phyloP scores from a whole-genome alignment of 2,329 filamentous ascomycete genomes.

The Akanthomyces lecanii region DNA sequence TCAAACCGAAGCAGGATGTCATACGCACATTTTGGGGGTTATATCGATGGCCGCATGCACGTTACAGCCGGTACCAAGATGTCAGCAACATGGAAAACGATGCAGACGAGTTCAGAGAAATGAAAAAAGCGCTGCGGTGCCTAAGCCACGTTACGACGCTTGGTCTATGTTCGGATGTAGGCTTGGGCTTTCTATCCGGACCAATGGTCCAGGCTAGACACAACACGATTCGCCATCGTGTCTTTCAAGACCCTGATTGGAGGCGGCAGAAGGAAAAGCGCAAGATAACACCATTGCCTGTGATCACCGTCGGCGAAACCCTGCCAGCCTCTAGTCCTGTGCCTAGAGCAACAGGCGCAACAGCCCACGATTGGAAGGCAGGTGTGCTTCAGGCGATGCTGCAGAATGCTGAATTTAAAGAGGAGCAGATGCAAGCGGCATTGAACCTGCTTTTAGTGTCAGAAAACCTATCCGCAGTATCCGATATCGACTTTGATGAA shows the following conservation, averaged over 20 bases:
- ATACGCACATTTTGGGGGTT: conserved; percentile 58
- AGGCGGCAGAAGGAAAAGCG: conserved; percentile 18
- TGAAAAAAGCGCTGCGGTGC: conserved; percentile 57
- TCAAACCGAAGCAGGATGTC: conserved; percentile 52
- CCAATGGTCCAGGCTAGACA: conserved; percentile 52
- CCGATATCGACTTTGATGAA: conserved; percentile 32
- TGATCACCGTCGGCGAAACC: conserved; percentile 14
- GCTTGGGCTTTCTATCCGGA: conserved; percentile 62
- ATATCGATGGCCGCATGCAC: conserved; percentile 59
- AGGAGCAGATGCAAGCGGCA: conserved; percentile 30
- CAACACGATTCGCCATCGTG: conserved; percentile 31
- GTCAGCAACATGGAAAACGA: conserved; percentile 58
- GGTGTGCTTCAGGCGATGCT: conserved; percentile 35
- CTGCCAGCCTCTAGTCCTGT: conserved; percentile 3
- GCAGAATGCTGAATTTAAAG: conserved; percentile 32
- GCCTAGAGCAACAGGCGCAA: conserved; percentile 18
- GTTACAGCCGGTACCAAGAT: conserved; percentile 56
- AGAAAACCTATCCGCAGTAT: conserved; percentile 28
- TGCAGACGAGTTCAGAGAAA: conserved; percentile 58
- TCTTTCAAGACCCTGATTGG: conserved; percentile 33
- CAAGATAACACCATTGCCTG: background rate
- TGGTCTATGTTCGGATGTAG: conserved; percentile 63
- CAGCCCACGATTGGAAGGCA: conserved; percentile 28
- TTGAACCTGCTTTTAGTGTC: conserved; percentile 33
- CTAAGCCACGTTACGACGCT: conserved; percentile 55